Conservation (phyloP, 345 rosid genomes). For the Tarenaya hassleriana region DNA sequence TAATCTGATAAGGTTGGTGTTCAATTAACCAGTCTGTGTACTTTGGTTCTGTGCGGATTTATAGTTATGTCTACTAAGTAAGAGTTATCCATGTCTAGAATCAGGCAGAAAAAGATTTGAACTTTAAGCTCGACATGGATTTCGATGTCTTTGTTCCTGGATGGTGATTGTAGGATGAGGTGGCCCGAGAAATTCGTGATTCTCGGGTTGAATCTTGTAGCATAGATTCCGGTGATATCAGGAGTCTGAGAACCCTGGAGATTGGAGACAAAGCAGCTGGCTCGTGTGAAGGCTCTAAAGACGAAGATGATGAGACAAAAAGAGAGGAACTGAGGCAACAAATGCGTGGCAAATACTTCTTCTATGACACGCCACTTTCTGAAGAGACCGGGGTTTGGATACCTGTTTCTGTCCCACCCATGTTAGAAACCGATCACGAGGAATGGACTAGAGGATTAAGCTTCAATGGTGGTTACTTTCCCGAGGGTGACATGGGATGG, state of each 20-base stretch:
- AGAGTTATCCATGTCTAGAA: neutral
- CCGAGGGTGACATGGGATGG: conserved; percentile 94
- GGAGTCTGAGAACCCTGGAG: conserved; percentile 7
- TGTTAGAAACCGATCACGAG: conserved; percentile 58
- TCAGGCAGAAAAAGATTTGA: conserved; percentile 10
- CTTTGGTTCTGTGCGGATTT: too few relatives aligned
- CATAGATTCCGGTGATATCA: conserved; percentile 10
- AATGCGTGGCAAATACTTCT: conserved; percentile 65
- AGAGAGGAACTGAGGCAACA: conserved; percentile 15
- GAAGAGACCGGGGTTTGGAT: conserved; percentile 98
- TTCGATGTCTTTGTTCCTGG: neutral
- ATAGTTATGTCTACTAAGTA: neutral
- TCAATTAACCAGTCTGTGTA: too few relatives aligned
- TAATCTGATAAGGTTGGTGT: neutral
- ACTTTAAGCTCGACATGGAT: conserved; percentile 10
- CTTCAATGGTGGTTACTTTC: conserved; percentile 74
- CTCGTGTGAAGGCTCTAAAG: conserved; percentile 8
- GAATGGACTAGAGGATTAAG: conserved; percentile 60
- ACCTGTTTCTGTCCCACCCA: conserved; percentile 93
- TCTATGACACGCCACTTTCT: conserved; percentile 60
- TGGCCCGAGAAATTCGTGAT: conserved; percentile 1
- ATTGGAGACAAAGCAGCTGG: conserved; percentile 16
- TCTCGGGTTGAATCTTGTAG: conserved; percentile 8
- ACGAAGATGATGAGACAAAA: conserved; percentile 6
- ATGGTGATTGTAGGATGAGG: conserved; percentile 26